Conservation (phyloP, 345 rosid species). For the Citrus glauca region DNA sequence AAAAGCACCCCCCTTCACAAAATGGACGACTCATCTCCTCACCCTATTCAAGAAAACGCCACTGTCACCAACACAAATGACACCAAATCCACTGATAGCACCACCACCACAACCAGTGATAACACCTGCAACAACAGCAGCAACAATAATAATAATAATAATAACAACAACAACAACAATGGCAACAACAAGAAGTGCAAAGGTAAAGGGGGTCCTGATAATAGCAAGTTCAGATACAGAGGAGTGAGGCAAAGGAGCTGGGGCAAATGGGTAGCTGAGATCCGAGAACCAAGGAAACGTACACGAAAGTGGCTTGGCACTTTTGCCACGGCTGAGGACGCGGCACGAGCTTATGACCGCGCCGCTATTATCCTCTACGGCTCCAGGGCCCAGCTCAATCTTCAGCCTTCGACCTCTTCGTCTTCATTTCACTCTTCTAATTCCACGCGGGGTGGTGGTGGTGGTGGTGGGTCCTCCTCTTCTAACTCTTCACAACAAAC, state of each 20-base stretch:
- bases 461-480: conserved; percentile 31
- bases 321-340: conserved; percentile 80
- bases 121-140: neutral
- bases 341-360: conserved; percentile 86
- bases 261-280: conserved; percentile 73
- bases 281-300: conserved; percentile 70
- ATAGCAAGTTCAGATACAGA: conserved; percentile 44
- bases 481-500: conserved; percentile 54
- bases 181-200: conserved; percentile 24
- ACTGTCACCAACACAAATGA: conserved; percentile 9
- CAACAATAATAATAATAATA: neutral
- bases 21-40: conserved; percentile 14
- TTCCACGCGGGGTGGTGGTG: conserved; percentile 22
- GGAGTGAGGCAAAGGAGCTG: conserved; percentile 64
- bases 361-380: conserved; percentile 77
- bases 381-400: conserved; percentile 70
- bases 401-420: conserved; percentile 37
- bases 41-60: conserved; percentile 8
- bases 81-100: conserved; percentile 4
- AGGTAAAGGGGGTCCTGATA: conserved; percentile 62
- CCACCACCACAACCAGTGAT: conserved; percentile 6
- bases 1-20: neutral
- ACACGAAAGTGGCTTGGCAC: conserved; percentile 87
- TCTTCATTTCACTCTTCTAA: conserved; percentile 37
- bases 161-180: neutral